A percentile compares a stretch with the other conserved stretches of the same genome.
These are phyloP conservation scores for Kodamaea nitidulidarum DNA, from an alignment of 805 yeast genomes.

Conservation along the genomic window DNA sequence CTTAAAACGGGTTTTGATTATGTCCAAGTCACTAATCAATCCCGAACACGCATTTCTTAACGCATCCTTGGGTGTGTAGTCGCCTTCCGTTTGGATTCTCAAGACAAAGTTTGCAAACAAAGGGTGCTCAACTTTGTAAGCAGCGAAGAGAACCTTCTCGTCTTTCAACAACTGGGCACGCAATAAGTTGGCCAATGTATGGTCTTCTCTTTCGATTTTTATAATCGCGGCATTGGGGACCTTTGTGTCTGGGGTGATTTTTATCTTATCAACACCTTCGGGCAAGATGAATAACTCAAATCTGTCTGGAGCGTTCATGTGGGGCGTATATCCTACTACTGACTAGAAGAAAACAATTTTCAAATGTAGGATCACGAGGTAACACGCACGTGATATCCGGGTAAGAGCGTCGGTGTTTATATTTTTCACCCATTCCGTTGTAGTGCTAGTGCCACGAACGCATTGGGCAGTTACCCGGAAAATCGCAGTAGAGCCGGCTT, in stretches of 20 bases:
- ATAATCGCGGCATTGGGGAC: conserved; percentile 93
- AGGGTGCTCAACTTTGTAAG: conserved; percentile 97
- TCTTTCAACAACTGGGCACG: conserved; percentile 84
- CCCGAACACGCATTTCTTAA: conserved; percentile 84
- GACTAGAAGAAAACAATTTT: neutral
- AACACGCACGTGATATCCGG: conserved; percentile 1
- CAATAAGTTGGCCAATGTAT: conserved; percentile 87
- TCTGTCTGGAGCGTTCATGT: conserved; percentile 98
- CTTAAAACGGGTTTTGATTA: conserved; percentile 71
- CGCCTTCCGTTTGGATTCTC: conserved; percentile 95
- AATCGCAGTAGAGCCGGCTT: neutral
- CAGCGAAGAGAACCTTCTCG: conserved; percentile 89
- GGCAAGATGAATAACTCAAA: conserved; percentile 94
- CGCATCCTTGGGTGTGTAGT: conserved; percentile 87
- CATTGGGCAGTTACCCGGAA: conserved; percentile 1
- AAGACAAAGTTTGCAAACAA: conserved; percentile 90
- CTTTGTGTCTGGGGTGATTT: conserved; percentile 87
- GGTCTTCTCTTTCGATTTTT: conserved; percentile 95
- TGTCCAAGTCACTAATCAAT: conserved; percentile 73
- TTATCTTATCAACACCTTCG: conserved; percentile 92
- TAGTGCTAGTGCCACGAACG: neutral
- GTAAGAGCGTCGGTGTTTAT: conserved; percentile 1
- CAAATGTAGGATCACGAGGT: neutral
- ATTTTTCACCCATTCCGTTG: conserved; percentile 1
- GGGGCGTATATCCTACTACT: conserved; percentile 3